Evolutionary conservation across 2,329 filamentous ascomycete species (phyloP), one percentile per base, ranked within the genome.

Genomic region (Ceratocystis colombiana): DNA sequence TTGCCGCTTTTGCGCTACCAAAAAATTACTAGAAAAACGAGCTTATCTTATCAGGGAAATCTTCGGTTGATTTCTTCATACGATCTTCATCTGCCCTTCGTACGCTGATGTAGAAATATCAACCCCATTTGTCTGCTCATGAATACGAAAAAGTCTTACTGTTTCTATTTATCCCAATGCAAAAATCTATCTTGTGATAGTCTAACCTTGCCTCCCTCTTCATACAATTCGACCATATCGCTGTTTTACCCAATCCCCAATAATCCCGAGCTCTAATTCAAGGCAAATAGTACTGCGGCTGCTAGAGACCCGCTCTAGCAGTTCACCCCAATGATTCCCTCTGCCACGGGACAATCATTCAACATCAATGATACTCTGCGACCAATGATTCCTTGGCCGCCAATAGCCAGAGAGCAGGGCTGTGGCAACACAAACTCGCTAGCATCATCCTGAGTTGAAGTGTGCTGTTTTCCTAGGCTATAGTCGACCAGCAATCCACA

Each of bases 251-350:
- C 37, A 12, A 41, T 41, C 37, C 46, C 6, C 20, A 20, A 63
- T 1, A 37, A 33, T 25, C 12, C 12, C 8, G 30, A 59, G 20
- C 33, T 5, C 55, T 28, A 59, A 20, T 8, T 3, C 61, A 37
- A 50, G n/a, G 3, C 30, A 63, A 28, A 33, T 22, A 33, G 48
- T 45, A 15, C 61, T 63, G 5, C 28, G 12, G 28, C 15, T 20
- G 5, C 3, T 30, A 50, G 22, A 50, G 41, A 63, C 55, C 55
- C 10, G 55, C 25, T 59, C 25, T 41, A 64, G n/a, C 63, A 68
- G 50, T 81, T 81, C 70, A 79, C 80, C 0, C 79, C 79, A 3
- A 80, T 77, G n/a, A 81, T 79, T 0, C 79, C 79, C 68, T 81
- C 79, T 0, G 79, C 79, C 2, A 80, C 74, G 69, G 65, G 68